Evolutionary conservation across 2,329 filamentous ascomycete species (phyloP).

Genomic region (Stagonosporopsis tanaceti): DNA sequence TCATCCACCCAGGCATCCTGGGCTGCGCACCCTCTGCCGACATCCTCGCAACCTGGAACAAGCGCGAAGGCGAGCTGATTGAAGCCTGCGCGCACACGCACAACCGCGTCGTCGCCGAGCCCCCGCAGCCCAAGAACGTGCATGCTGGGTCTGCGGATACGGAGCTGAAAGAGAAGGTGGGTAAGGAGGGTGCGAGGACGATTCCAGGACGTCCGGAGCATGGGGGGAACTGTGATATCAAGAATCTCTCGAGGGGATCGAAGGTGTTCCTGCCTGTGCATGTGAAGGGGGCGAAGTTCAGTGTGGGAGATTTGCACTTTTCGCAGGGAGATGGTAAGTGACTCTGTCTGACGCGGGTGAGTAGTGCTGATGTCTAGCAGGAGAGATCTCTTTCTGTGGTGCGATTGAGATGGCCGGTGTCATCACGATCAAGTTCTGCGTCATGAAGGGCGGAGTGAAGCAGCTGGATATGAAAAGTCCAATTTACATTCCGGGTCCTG

Average conservation of each 20-base stretch:
- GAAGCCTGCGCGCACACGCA: conserved; percentile 67
- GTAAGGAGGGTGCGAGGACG: conserved; percentile 80
- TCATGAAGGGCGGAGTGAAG: conserved; percentile 81
- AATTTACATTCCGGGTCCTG: conserved; percentile 85
- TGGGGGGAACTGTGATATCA: conserved; percentile 92
- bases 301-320: conserved; percentile 88
- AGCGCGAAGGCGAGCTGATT: conserved; percentile 82
- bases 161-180: conserved; percentile 71
- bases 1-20: conserved; percentile 91
- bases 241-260: conserved; percentile 79
- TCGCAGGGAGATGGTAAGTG: conserved; percentile 80
- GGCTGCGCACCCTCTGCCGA: conserved; percentile 85
- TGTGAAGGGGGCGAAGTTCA: conserved; percentile 86
- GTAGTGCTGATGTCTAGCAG: not conserved
- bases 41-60: conserved; percentile 83
- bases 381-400: conserved; percentile 73
- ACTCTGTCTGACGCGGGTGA: too few relatives aligned
- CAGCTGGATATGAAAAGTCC: conserved; percentile 81
- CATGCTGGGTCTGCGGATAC: conserved; percentile 73
- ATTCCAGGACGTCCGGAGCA: conserved; percentile 86
- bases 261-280: conserved; percentile 91
- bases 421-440: conserved; percentile 88
- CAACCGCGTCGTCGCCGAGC: conserved; percentile 76
- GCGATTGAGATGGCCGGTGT: conserved; percentile 94
- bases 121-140: conserved; percentile 74